Base-by-base conservation (phyloP, 192 early-diverging fungal species). In the Chytriomyces hyalinus region DNA sequence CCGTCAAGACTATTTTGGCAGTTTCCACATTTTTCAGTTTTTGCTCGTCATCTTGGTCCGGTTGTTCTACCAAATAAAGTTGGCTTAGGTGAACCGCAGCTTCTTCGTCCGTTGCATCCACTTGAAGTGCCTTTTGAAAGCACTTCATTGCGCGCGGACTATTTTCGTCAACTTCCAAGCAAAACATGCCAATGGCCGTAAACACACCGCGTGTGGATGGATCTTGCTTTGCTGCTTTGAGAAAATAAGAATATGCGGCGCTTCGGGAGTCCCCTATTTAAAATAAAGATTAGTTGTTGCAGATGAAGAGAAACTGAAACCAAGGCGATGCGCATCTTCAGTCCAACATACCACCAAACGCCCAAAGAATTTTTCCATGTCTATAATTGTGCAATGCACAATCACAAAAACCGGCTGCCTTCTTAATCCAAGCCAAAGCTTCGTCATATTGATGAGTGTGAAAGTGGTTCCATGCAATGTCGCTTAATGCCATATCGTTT, bases 101-200 rank as follows among this genome's bases (percentile, higher is more conserved):
- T 11, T 91, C 88, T 36, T 85, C 82, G 81, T 95, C 90, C 44
- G 80, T 74, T 4, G 86, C 80, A 74, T 95, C 91, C 62, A 95
- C 80, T 0, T 86, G 77, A n/a, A 94, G 85, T 2, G 94, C 93
- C 75, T 94, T 92, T 66, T 87, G 82, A 79, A 92, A 95, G 80
- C 95, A 99, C 71, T 92, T 92, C 49, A 85, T 82, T 6, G 96
- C 95, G 6, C 95, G 91, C 0, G 43, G 79, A 2, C 77, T 50
- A 68, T 96, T 93, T 47, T 84, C 71, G n/a, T 89, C 91, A 57
- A 93, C 82, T 20, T 87, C 67, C 11, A 81, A 83, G 80, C 95
- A 97, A 78, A 93, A 95, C 51, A 93, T 84, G 10, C 96, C 97
- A 10, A 98, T 86, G 28, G 87, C 90, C 0, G 92, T 88, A 76